phyloP scores from a whole-genome alignment of 345 rosid genomes.

The Euphorbia tirucalli region DNA sequence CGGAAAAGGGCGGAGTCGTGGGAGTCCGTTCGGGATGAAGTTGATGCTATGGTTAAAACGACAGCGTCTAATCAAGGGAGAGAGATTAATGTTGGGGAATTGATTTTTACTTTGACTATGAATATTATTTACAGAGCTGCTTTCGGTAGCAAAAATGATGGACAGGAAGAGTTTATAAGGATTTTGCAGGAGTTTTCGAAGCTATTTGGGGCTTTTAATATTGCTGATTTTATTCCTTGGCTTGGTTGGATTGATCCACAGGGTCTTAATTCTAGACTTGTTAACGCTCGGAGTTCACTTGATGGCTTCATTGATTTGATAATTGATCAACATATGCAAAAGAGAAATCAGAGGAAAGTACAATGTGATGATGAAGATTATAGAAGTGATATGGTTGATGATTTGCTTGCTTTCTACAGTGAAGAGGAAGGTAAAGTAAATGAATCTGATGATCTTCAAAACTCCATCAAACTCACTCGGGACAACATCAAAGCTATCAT shows the following conservation, averaged over 20 bases:
- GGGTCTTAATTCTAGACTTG: slow-evolving; percentile 56
- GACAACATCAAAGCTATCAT: slow-evolving; percentile 89
- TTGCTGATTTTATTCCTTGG: slow-evolving; percentile 76
- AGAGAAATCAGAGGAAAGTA: slow-evolving; percentile 19
- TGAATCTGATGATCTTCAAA: slow-evolving; percentile 55
- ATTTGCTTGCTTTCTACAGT: slow-evolving; percentile 65
- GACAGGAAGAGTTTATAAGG: slow-evolving; percentile 69
- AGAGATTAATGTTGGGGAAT: slow-evolving; percentile 67
- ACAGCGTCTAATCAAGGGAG: slow-evolving; percentile 47
- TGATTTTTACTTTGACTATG: slow-evolving; percentile 65
- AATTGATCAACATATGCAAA: slow-evolving; percentile 70
- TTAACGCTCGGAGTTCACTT: slow-evolving; percentile 59
- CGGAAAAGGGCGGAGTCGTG: slow-evolving; percentile 92
- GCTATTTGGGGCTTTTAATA: slow-evolving; percentile 89
- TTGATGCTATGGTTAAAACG: slow-evolving; percentile 42
- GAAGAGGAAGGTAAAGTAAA: slow-evolving; percentile 56
- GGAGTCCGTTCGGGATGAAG: slow-evolving; percentile 90
- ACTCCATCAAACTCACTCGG: slow-evolving; percentile 57
- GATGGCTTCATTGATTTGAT: slow-evolving; percentile 75
- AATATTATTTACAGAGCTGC: slow-evolving; percentile 82
- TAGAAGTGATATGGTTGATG: slow-evolving; percentile 85
- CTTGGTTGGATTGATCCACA: slow-evolving; percentile 68
- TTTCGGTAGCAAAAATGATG: slow-evolving; percentile 61
- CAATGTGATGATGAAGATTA: slow-evolving; percentile 29
- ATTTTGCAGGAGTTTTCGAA: slow-evolving; percentile 90